These are phyloP conservation scores for Salix brachista DNA, from an alignment of 345 rosid genomes.

Conservation along the genomic window DNA sequence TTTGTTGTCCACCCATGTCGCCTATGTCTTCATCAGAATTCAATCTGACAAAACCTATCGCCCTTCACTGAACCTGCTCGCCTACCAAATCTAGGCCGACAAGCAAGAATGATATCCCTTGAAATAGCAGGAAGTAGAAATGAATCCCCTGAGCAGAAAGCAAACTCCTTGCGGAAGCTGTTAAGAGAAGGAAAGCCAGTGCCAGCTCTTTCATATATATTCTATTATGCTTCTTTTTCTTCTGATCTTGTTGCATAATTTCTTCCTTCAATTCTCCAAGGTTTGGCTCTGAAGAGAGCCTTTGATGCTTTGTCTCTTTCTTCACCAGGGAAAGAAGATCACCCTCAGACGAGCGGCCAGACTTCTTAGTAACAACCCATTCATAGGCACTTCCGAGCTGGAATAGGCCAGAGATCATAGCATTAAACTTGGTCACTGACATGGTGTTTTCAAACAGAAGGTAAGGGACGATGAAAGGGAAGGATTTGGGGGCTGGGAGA, in stretches of 20 bases:
- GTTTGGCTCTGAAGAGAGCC: conserved; percentile 53
- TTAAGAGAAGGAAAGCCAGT: conserved; percentile 77
- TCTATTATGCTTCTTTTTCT: conserved; percentile 75
- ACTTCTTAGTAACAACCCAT: conserved; percentile 94
- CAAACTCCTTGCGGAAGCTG: conserved; percentile 85
- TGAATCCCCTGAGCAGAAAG: conserved; percentile 95
- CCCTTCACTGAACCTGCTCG: conserved; percentile 70
- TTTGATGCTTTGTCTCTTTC: conserved; percentile 52
- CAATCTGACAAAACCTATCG: background rate
- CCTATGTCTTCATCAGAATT: background rate
- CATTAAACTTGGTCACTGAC: conserved; percentile 95
- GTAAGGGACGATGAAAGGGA: conserved; percentile 93
- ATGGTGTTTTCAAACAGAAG: conserved; percentile 94
- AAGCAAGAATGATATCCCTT: conserved; percentile 85
- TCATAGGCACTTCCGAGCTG: conserved; percentile 96
- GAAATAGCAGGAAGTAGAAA: conserved; percentile 95
- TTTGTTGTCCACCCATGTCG: conserved; percentile 1
- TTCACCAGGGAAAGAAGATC: conserved; percentile 61
- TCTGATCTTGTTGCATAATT: conserved; percentile 32
- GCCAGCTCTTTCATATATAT: conserved; percentile 82
- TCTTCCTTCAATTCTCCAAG: conserved; percentile 50
- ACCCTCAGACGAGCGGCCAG: conserved; percentile 91
- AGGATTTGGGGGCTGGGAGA: conserved; percentile 87
- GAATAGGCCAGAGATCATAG: conserved; percentile 90
- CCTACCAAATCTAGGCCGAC: conserved; percentile 95